Evolutionary conservation across 306 rosid genomes (phyloP).

Genomic region (Datisca glomerata): DNA sequence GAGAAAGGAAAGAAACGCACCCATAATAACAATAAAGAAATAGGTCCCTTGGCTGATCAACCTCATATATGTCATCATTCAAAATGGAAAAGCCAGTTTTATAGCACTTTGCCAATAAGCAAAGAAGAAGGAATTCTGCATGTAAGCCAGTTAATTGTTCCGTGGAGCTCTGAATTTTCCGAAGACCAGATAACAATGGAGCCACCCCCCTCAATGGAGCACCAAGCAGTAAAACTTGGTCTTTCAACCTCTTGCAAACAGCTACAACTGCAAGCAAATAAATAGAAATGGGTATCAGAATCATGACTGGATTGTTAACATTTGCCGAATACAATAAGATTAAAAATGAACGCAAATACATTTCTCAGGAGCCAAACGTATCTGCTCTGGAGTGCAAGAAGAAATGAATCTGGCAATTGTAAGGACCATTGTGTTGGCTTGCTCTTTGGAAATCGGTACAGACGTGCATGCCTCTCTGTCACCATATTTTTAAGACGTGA

Average conservation of each 20-base stretch:
- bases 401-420: constrained; percentile 37
- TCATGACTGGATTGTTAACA: neutral
- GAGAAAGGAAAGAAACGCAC: constrained; percentile 26
- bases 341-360: constrained; percentile 28
- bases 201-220: constrained; percentile 84
- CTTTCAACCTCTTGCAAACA: constrained; percentile 76
- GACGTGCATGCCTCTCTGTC: constrained; percentile 65
- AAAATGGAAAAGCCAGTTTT: constrained; percentile 71
- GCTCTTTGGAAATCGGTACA: constrained; percentile 34
- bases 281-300: neutral
- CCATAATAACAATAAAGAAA: constrained; percentile 93
- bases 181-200: constrained; percentile 60
- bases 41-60: constrained; percentile 84
- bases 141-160: constrained; percentile 76
- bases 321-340: neutral
- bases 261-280: constrained; percentile 44
- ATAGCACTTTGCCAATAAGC: constrained; percentile 74
- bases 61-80: constrained; percentile 60
- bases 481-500: constrained; percentile 8
- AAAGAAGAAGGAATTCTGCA: constrained; percentile 78
- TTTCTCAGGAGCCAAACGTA: constrained; percentile 67
- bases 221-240: constrained; percentile 52
- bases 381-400: constrained; percentile 55
- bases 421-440: constrained; percentile 32
- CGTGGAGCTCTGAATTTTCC: constrained; percentile 53